Evolutionary conservation across 768 basidiomycete species (phyloP).

Genomic region (Naganishia randhawae): DNA sequence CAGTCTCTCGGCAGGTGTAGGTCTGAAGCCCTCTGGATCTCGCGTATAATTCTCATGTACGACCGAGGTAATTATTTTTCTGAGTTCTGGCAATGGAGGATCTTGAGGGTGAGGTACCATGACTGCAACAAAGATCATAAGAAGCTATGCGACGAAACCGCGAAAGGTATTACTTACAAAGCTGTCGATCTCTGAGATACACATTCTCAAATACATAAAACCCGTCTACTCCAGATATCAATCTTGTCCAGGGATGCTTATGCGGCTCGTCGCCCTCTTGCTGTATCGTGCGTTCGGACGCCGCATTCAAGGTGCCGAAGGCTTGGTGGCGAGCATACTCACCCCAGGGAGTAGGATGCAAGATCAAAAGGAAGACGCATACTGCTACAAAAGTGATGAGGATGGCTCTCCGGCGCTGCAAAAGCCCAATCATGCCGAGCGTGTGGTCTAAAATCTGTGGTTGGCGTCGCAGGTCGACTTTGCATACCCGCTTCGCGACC

Average conservation of each 20-base stretch:
- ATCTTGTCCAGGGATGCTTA: conserved; percentile 1
- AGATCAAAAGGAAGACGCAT: background rate
- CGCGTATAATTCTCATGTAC: conserved; percentile 9
- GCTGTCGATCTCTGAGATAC: conserved; percentile 24
- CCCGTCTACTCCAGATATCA: conserved; percentile 25
- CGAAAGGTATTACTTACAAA: conserved; percentile 14
- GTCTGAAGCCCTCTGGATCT: background rate
- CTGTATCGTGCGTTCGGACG: background rate
- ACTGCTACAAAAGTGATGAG: background rate
- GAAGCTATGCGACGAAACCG: background rate
- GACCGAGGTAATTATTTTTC: conserved; percentile 23
- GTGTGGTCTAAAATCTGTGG: background rate
- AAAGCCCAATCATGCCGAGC: conserved; percentile 4
- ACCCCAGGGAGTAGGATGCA: background rate
- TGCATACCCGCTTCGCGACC: conserved; percentile 1
- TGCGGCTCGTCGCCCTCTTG: background rate
- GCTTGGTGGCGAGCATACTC: background rate
- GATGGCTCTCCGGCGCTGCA: conserved; percentile 7
- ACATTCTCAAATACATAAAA: conserved; percentile 30
- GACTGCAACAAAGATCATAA: background rate
- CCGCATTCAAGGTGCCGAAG: background rate
- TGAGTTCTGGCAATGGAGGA: conserved; percentile 17
- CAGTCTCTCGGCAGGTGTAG: background rate
- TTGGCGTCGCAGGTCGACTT: background rate
- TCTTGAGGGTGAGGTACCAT: conserved; percentile 17